These are phyloP conservation scores for Phytophthora tubulina DNA, from an alignment of 352 stramenopile genomes.

Conservation along the genomic window DNA sequence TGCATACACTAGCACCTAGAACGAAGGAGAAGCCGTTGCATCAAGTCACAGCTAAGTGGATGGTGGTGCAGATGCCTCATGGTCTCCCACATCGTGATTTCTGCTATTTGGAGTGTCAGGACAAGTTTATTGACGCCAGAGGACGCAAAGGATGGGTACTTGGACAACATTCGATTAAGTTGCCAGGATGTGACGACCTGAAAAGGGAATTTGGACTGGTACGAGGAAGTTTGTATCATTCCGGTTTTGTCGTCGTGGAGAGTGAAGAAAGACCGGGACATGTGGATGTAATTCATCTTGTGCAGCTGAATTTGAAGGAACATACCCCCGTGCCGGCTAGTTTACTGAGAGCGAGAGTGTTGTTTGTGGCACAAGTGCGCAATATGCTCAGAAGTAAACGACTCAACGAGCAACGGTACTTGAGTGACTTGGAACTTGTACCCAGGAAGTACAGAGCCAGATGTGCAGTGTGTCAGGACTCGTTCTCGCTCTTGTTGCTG, in stretches of 20 bases:
- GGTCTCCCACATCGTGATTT: constrained; percentile 78
- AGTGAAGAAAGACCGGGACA: constrained; percentile 75
- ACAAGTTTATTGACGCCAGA: constrained; percentile 87
- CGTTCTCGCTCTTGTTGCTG: constrained; percentile 83
- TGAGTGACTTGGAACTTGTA: constrained; percentile 85
- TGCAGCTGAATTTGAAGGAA: constrained; percentile 87
- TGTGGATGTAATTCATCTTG: constrained; percentile 86
- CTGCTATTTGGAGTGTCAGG: constrained; percentile 85
- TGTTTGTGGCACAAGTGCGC: constrained; percentile 64
- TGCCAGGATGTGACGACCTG: constrained; percentile 80
- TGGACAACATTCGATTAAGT: constrained; percentile 86
- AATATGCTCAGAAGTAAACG: constrained; percentile 75
- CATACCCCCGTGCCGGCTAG: constrained; percentile 56
- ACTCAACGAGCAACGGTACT: constrained; percentile 83
- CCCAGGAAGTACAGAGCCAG: constrained; percentile 81
- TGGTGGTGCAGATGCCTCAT: constrained; percentile 64
- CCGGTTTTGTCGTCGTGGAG: constrained; percentile 86
- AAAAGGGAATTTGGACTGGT: constrained; percentile 81
- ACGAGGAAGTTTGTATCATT: constrained; percentile 85
- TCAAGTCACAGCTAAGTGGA: constrained; percentile 89
- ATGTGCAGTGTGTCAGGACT: constrained; percentile 84
- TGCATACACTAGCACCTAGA: constrained; percentile 71
- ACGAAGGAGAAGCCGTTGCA: constrained; percentile 84
- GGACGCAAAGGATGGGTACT: constrained; percentile 87
- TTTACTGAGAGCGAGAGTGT: constrained; percentile 56